Conservation (phyloP, 1,139 yeast genomes). For the Saccharomyces hybrid region DNA sequence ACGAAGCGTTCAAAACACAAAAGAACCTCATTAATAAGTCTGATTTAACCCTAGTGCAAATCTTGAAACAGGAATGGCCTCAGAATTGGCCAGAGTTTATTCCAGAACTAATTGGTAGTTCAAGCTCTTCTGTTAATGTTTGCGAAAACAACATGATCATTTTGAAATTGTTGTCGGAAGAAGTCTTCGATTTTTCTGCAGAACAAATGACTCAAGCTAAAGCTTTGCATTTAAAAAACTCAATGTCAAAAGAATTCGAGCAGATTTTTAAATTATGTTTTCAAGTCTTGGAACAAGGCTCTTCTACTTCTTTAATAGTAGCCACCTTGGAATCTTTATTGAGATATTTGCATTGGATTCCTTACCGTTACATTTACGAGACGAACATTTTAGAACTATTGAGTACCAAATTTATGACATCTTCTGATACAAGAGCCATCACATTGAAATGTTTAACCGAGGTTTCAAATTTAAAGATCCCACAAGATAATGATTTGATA, state of each 20-base stretch:
- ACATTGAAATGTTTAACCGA: slow-evolving; percentile 91
- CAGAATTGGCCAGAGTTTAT: slow-evolving; percentile 96
- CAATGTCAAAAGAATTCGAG: slow-evolving; percentile 85
- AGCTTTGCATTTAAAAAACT: slow-evolving; percentile 69
- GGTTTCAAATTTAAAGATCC: slow-evolving; percentile 59
- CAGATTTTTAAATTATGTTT: slow-evolving; percentile 89
- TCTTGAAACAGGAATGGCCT: slow-evolving; percentile 98
- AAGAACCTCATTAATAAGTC: slow-evolving; percentile 86
- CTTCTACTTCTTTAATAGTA: slow-evolving; percentile 69
- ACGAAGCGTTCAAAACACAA: slow-evolving; percentile 63
- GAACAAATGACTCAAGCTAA: slow-evolving; percentile 97
- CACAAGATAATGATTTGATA: slow-evolving; percentile 48
- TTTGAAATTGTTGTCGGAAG: slow-evolving; percentile 82
- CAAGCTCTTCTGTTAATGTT: slow-evolving; percentile 80
- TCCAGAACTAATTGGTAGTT: slow-evolving; percentile 82
- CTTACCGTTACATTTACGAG: slow-evolving; percentile 80
- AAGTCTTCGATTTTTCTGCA: slow-evolving; percentile 87
- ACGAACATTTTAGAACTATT: slow-evolving; percentile 70
- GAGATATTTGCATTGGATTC: slow-evolving; percentile 92
- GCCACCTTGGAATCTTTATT: slow-evolving; percentile 81
- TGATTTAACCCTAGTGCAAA: slow-evolving; percentile 87
- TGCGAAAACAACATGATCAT: slow-evolving; percentile 97
- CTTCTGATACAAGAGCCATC: slow-evolving; percentile 74
- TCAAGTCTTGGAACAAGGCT: slow-evolving; percentile 85
- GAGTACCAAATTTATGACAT: slow-evolving; percentile 67